phyloP scores from a whole-genome alignment of 495 filamentous ascomycete genomes.

The Pseudoneurospora amorphoporcata region DNA sequence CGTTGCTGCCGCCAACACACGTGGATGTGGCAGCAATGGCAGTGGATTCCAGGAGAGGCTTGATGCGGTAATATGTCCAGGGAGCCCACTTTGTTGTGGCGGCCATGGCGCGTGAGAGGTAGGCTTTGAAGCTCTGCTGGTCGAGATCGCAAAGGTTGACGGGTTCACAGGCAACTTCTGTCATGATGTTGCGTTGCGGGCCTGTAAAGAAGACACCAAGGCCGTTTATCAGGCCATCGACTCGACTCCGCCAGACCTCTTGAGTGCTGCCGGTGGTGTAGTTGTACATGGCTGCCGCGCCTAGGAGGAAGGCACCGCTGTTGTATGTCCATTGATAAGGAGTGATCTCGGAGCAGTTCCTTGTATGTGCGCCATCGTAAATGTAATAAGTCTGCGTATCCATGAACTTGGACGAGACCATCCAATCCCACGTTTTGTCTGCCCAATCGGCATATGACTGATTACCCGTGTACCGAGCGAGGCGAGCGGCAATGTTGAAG shows the following conservation, averaged over 20 bases:
- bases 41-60: conserved; percentile 51
- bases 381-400: conserved; percentile 36
- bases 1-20: conserved; percentile 49
- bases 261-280: conserved; percentile 38
- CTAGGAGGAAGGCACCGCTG: conserved; percentile 56
- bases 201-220: conserved; percentile 44
- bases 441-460: conserved; percentile 63
- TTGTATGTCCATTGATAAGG: conserved; percentile 62
- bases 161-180: conserved; percentile 65
- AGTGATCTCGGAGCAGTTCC: conserved; percentile 38
- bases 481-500: conserved; percentile 60
- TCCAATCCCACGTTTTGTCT: conserved; percentile 61
- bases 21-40: conserved; percentile 55
- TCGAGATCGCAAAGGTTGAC: conserved; percentile 54
- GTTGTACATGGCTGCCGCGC: conserved; percentile 63
- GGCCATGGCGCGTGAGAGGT: conserved; percentile 67
- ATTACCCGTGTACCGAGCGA: conserved; percentile 63
- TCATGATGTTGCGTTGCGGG: conserved; percentile 41
- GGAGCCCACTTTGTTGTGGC: conserved; percentile 60
- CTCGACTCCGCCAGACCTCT: conserved; percentile 40
- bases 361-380: conserved; percentile 47
- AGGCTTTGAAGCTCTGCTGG: conserved; percentile 73
- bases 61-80: conserved; percentile 48
- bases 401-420: conserved; percentile 36
- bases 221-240: conserved; percentile 42